Evolutionary conservation across 2,329 filamentous ascomycete species (phyloP).

Genomic region (Domatiomyces catenatus): DNA sequence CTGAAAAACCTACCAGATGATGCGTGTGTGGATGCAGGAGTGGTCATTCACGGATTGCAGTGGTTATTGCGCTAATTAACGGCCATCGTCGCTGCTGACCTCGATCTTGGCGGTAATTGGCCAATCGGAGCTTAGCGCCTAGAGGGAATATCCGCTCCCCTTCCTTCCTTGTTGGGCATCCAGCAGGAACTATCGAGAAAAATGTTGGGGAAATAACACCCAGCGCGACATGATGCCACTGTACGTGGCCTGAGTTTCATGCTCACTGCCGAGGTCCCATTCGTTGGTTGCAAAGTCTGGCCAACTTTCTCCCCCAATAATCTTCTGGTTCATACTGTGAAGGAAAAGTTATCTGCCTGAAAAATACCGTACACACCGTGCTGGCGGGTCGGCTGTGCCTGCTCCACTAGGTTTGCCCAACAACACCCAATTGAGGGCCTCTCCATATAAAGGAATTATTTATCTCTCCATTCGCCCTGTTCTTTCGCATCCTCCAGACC

Average conservation of each 20-base stretch:
- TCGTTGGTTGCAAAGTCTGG: background rate
- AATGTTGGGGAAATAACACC: background rate
- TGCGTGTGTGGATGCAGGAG: background rate
- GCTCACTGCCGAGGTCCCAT: background rate
- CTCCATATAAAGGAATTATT: background rate
- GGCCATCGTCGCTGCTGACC: background rate
- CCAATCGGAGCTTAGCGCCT: background rate
- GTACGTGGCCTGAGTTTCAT: background rate
- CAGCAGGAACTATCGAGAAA: background rate
- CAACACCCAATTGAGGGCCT: background rate
- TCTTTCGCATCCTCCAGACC: background rate
- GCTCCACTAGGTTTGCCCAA: background rate
- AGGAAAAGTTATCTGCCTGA: background rate
- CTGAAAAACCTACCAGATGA: background rate
- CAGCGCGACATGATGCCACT: background rate
- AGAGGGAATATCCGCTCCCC: background rate
- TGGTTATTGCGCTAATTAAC: background rate
- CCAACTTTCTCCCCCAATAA: background rate
- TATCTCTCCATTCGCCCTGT: background rate
- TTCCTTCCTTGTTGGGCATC: background rate
- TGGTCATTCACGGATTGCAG: background rate
- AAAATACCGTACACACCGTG: background rate
- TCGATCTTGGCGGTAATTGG: background rate
- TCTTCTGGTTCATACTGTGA: background rate
- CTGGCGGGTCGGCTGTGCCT: background rate